Evolutionary conservation across 257 asterid species (phyloP).

Genomic region (Solanum gandarillasii): DNA sequence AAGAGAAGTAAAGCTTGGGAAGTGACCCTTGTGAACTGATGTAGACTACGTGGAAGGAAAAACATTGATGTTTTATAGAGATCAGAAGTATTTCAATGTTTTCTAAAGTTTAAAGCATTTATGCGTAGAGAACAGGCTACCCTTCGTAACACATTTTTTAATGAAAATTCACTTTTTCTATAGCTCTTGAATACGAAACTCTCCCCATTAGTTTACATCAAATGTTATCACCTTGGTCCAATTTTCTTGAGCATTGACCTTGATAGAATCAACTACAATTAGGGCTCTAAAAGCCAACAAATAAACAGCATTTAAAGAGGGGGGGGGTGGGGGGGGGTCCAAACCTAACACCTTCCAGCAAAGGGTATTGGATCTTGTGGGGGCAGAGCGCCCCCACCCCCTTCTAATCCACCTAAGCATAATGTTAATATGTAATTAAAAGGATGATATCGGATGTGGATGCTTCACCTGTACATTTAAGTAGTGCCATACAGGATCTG

Average conservation of each 20-base stretch:
- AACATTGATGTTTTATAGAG: not conserved
- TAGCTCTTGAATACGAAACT: not conserved
- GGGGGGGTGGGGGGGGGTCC: not conserved
- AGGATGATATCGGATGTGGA: not conserved
- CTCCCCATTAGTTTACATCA: not conserved
- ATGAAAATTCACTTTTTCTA: not conserved
- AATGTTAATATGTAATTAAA: not conserved
- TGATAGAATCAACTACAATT: not conserved
- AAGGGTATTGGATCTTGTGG: not conserved
- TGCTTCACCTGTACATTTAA: conserved; percentile 68
- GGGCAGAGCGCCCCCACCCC: not conserved
- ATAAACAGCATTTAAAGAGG: not conserved
- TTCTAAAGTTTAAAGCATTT: not conserved
- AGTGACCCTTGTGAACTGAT: not conserved
- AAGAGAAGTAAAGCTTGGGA: not conserved
- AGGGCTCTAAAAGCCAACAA: not conserved
- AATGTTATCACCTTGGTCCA: not conserved
- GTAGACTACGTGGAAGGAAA: not conserved
- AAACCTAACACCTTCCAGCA: not conserved
- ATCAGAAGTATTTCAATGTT: not conserved
- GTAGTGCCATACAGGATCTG: conserved; percentile 96
- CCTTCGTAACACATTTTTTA: not conserved
- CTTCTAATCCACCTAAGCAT: not conserved
- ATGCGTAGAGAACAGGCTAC: not conserved
- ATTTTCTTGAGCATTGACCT: not conserved